Conservation (phyloP, 2,329 filamentous ascomycete genomes). For the Dryadomyces quercus-mongolicae region DNA sequence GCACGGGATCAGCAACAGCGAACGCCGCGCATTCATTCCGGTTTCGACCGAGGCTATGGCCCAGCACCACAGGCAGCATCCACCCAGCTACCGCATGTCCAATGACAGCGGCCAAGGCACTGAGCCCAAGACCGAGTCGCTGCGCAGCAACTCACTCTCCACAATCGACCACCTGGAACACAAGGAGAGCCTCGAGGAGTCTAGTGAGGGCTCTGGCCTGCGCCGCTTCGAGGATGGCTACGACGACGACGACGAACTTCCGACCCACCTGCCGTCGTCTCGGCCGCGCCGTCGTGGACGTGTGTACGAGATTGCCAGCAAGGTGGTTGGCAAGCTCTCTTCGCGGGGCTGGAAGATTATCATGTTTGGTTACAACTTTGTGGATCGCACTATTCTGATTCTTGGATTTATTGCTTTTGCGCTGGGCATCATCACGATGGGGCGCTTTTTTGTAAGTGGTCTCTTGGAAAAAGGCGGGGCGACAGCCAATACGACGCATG, state of each 20-base stretch:
- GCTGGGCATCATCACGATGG: constrained; percentile 65
- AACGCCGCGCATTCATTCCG: constrained; percentile 50
- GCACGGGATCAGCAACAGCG: constrained; percentile 23
- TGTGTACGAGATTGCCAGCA: constrained; percentile 38
- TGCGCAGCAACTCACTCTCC: constrained; percentile 53
- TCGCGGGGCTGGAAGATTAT: constrained; percentile 45
- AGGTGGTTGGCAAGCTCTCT: constrained; percentile 43
- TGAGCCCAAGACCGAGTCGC: constrained; percentile 54
- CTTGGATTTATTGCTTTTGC: constrained; percentile 63
- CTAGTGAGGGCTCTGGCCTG: not conserved
- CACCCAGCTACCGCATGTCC: constrained; percentile 41
- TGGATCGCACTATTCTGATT: constrained; percentile 68
- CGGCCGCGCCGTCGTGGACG: constrained; percentile 30
- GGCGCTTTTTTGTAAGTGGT: constrained; percentile 66
- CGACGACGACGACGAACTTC: constrained; percentile 23
- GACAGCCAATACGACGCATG: not conserved
- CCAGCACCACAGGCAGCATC: constrained; percentile 25
- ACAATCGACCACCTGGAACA: constrained; percentile 26
- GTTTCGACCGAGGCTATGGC: constrained; percentile 44
- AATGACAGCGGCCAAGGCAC: constrained; percentile 66
- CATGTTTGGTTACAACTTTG: constrained; percentile 47
- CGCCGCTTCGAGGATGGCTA: constrained; percentile 33
- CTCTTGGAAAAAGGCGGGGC: not conserved
- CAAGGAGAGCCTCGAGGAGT: constrained; percentile 37
- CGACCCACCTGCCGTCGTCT: constrained; percentile 21